Evolutionary conservation across 495 filamentous ascomycete genomes (phyloP), one percentile per base, ranked within the genome.

Genomic region (Penicillium crystallinum): DNA sequence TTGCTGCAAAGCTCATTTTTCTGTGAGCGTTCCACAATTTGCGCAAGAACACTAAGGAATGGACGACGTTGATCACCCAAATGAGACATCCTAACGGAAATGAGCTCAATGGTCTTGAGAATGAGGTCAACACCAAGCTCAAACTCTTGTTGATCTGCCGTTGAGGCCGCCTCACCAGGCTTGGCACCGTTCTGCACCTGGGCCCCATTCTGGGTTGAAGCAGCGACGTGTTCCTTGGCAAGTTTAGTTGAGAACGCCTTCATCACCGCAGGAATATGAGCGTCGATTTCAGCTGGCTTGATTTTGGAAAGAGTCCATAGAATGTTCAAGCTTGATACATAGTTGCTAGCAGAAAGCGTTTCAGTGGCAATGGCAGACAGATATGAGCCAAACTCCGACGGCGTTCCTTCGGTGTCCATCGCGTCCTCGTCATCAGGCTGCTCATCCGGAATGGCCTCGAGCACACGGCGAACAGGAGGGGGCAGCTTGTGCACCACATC

Each of bases 181-280:
- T 77, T 74, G 22, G 69, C 62, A 15, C 71, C 71, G 25, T 70
- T 57, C 15, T 65, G 59, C 35, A 54, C 49, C 47, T 75, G 69
- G 31, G 67, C 56, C 4, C 62, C 60, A 38, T 67, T 69, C 15
- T 77, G 68, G 7, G 79, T 77, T 45, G 85, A 86, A 44, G 86
- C 84, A 23, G 89, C 85, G 54, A 97, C 84, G 68, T 98, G 92
- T 41, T 99, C 93, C 61, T 93, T 87, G 3, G 90, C 90, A 31
- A 97, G 79, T 63, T 97, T 97, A n/a, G 81, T 76, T 48, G 92
- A 90, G 57, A 99, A 81, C 0, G 90, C 88, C 63, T 95, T 96
- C 88, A 97, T 95, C 44, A 97, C 80, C 21, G 85, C 79, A 9
- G 81, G 79, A 50, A 97, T 89, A 61, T 97, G 92, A 41, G 86